Percentiles rank a stretch among this genome's conserved stretches.
Evolutionary conservation across 768 basidiomycete species (phyloP).

Genomic region (Amanita inopinata): DNA sequence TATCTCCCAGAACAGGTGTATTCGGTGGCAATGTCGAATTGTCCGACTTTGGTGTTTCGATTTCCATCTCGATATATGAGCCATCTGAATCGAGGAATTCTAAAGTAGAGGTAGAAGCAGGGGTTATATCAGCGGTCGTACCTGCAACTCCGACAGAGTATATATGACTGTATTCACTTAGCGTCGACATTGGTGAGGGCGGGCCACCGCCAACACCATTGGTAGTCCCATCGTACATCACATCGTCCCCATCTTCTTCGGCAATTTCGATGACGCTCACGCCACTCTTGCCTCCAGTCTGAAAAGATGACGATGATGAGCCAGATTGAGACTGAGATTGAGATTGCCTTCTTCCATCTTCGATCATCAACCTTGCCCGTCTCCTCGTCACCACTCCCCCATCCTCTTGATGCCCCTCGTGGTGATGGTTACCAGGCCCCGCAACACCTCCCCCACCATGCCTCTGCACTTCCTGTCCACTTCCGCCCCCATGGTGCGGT

Average conservation of each 20-base stretch:
- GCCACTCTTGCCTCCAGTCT: background rate
- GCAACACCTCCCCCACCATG: conserved; percentile 22
- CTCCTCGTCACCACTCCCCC: conserved; percentile 37
- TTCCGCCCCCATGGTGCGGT: conserved; percentile 14
- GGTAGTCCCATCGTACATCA: background rate
- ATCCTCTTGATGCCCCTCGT: conserved; percentile 16
- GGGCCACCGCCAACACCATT: background rate
- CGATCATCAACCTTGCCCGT: conserved; percentile 59
- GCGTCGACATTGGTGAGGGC: background rate
- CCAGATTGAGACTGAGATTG: conserved; percentile 6
- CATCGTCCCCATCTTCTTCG: background rate
- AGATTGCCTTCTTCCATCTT: conserved; percentile 23
- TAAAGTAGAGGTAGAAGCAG: conserved; percentile 3
- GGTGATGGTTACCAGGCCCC: conserved; percentile 14
- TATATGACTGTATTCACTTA: conserved; percentile 7
- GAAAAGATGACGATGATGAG: background rate
- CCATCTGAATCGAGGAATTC: background rate
- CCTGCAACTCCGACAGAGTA: background rate
- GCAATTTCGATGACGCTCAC: background rate
- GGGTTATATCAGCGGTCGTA: background rate
- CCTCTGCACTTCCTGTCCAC: conserved; percentile 7
- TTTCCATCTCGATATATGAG: background rate
- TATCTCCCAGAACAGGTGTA: background rate
- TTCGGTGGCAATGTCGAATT: background rate
- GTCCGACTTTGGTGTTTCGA: conserved; percentile 6